Base-by-base conservation (phyloP, 352 stramenopile species). In the Globisporangium uncinulatum region DNA sequence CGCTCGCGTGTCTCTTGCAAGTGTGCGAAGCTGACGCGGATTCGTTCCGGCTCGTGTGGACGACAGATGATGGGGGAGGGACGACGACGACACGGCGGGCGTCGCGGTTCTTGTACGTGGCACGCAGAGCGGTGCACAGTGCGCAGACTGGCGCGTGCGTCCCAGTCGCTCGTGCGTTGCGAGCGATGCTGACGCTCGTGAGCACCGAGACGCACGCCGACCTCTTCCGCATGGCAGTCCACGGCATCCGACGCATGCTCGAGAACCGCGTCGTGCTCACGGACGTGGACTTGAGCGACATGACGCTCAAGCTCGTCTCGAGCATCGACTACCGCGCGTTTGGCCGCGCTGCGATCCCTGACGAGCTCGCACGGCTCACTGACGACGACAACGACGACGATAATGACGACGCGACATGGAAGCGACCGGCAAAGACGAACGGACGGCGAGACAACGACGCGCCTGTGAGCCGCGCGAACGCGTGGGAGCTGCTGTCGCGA, bases 231-330 rank as follows among this genome's bases (percentile, higher is more conserved):
- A 87, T 93, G 75, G 83, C 82, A 8, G 82, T 95, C 13, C 63
- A 70, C 56, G 83, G 79, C 13, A 79, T 93, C 13, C 74, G 73
- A 15, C 59, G 51, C 0, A 95, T 95, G 85, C 63, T 95, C 4
- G 75, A 85, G 68, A 95, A 95, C 56, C 83, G 85, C 37, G 58
- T 79, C 8, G 76, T 95, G 39, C 69, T 95, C 15, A 64, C 75
- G 52, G 83, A 95, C 62, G 77, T 93, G n/a, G 83, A 95, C 63
- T 68, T 95, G n/a, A 92, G 73, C 48, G 85, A 95, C 55, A 70
- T 87, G 21, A 74, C 71, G 34, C 67, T 84, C 14, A 95, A 95
- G 59, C 61, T 95, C 19, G 73, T 92, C 29, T 85, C 83, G 6
- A 92, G 80, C 58, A 83, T 95, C 49, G 78, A 92, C 54, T 95